Evolutionary conservation across 371 early-diverging fungal genomes (phyloP).

Genomic region (Globomyces sp.): DNA sequence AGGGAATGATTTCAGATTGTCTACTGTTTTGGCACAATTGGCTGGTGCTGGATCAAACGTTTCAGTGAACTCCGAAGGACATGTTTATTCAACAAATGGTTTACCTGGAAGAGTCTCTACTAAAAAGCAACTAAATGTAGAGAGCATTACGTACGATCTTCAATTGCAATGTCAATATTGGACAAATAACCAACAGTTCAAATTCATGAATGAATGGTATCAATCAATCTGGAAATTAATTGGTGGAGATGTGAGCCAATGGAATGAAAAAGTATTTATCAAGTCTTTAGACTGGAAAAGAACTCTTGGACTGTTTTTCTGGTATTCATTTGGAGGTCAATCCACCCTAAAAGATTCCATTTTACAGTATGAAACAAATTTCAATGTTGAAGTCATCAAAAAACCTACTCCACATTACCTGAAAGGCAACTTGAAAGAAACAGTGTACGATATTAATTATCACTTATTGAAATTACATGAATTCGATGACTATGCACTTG

Average conservation of each 20-base stretch:
- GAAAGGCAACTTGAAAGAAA: neutral
- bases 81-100: constrained; percentile 27
- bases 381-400: constrained; percentile 19
- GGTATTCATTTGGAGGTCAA: constrained; percentile 61
- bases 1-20: constrained; percentile 60
- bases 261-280: constrained; percentile 26
- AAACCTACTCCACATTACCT: neutral
- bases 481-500: constrained; percentile 45
- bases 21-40: constrained; percentile 66
- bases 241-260: constrained; percentile 24
- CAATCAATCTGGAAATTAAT: constrained; percentile 50
- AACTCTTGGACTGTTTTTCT: constrained; percentile 65
- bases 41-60: constrained; percentile 51
- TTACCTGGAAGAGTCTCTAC: constrained; percentile 34
- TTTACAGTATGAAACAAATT: constrained; percentile 39
- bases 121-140: constrained; percentile 23
- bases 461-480: constrained; percentile 58
- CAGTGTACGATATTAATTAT: constrained; percentile 52
- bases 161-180: constrained; percentile 53
- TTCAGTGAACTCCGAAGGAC: constrained; percentile 1
- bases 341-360: constrained; percentile 49
- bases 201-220: constrained; percentile 16
- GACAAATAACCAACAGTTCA: constrained; percentile 15
- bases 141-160: constrained; percentile 28
- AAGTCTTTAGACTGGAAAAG: constrained; percentile 62